Evolutionary conservation across 805 yeast genomes (phyloP).

Genomic region (Myxozyma neglecta): DNA sequence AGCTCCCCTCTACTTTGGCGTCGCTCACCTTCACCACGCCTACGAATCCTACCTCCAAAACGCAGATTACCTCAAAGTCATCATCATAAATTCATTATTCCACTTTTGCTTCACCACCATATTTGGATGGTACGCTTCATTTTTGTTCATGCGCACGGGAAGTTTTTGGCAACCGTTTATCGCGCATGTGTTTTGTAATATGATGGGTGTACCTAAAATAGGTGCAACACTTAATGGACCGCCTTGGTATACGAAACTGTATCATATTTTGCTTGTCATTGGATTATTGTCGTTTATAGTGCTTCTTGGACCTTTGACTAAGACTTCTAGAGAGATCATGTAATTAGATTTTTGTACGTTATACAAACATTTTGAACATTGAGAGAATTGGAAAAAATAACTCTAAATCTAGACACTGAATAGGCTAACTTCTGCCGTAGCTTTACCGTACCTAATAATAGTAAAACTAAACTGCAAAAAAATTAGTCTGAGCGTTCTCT

Average conservation of each 20-base stretch:
- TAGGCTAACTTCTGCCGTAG: too few relatives aligned
- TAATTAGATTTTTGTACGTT: not conserved
- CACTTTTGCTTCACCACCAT: constrained; percentile 67
- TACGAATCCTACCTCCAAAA: constrained; percentile 45
- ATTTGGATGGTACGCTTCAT: constrained; percentile 69
- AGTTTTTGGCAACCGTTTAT: constrained; percentile 57
- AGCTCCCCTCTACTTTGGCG: constrained; percentile 68
- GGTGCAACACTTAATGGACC: constrained; percentile 15
- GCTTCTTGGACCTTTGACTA: constrained; percentile 38
- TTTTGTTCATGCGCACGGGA: constrained; percentile 52
- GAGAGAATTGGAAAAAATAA: too few relatives aligned
- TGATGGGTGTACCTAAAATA: constrained; percentile 62
- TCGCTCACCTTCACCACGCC: constrained; percentile 80
- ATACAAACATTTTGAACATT: too few relatives aligned
- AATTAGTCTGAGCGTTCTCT: not conserved
- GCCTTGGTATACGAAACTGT: constrained; percentile 38
- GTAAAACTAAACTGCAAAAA: not conserved
- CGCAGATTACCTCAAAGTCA: constrained; percentile 36
- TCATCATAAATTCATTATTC: constrained; percentile 45
- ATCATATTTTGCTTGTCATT: constrained; percentile 45
- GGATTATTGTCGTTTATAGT: constrained; percentile 48
- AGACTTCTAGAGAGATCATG: constrained; percentile 22
- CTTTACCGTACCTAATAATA: too few relatives aligned
- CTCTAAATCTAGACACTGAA: too few relatives aligned
- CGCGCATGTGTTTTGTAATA: constrained; percentile 68